Percentiles rank a stretch among this genome's conserved stretches.
These are phyloP conservation scores for Penicillium flavigenum DNA, from an alignment of 495 filamentous ascomycete genomes.

Conservation along the genomic window DNA sequence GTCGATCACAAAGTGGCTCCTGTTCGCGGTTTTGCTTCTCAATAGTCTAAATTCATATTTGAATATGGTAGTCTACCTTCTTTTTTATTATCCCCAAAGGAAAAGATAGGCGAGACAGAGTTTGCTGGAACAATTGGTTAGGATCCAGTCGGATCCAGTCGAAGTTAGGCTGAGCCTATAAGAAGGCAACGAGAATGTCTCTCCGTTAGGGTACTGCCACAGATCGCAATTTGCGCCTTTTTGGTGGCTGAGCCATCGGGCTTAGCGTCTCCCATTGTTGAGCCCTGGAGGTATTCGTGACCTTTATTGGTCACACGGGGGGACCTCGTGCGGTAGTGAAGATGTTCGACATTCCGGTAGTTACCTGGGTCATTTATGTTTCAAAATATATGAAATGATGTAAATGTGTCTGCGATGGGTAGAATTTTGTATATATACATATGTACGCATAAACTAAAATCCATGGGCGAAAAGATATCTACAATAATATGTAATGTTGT, in stretches of 20 bases:
- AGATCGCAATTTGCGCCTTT: neutral
- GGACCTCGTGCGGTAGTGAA: neutral
- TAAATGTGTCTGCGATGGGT: neutral
- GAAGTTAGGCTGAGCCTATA: neutral
- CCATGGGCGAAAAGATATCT: neutral
- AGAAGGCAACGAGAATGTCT: constrained; percentile 1
- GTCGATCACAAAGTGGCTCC: constrained; percentile 30
- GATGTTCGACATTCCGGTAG: neutral
- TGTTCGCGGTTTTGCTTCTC: constrained; percentile 14
- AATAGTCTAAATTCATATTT: constrained; percentile 9
- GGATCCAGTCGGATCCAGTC: constrained; percentile 3
- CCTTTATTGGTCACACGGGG: neutral
- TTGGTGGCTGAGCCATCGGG: constrained; percentile 9
- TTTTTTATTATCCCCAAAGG: neutral
- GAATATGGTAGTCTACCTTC: neutral
- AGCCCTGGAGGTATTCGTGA: neutral
- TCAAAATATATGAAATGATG: neutral
- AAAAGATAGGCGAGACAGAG: constrained; percentile 6
- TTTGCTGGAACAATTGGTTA: neutral
- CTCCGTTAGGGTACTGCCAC: constrained; percentile 1
- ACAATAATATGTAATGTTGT: too few species aligned
- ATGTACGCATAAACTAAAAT: neutral
- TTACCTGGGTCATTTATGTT: neutral
- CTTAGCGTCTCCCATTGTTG: constrained; percentile 12
- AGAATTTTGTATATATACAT: neutral